Evolutionary conservation across 495 filamentous ascomycete genomes (phyloP).

Genomic region (Bathelium albidoporum): DNA sequence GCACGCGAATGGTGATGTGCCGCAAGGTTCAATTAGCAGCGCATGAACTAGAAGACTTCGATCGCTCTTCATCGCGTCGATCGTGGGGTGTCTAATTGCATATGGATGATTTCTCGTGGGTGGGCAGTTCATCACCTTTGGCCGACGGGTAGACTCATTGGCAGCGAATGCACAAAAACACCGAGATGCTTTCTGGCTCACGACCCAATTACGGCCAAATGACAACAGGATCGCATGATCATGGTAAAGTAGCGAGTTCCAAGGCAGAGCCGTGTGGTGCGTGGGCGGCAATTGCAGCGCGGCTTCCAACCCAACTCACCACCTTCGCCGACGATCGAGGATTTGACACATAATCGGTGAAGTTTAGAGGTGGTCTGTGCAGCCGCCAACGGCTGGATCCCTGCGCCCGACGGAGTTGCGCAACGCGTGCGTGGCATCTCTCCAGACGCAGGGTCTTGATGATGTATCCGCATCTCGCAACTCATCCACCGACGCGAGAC

Average conservation of each 20-base stretch:
- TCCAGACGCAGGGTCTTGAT: not conserved
- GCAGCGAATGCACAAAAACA: not conserved
- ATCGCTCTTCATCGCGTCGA: not conserved
- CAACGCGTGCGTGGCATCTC: slow-evolving; percentile 4
- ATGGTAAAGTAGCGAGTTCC: not conserved
- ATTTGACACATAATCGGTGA: slow-evolving; percentile 3
- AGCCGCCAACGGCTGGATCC: slow-evolving; percentile 3
- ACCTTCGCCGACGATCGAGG: not conserved
- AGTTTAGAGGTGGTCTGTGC: not conserved
- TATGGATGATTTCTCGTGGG: not conserved
- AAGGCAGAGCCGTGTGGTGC: not conserved
- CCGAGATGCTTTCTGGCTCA: not conserved
- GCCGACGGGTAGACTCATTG: not conserved
- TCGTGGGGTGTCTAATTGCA: not conserved
- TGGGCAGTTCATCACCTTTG: not conserved
- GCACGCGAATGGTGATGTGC: not conserved
- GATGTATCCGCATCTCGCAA: not conserved
- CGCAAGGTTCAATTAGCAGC: not conserved
- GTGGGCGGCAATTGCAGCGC: not conserved
- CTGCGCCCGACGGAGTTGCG: not conserved
- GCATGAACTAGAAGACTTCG: not conserved
- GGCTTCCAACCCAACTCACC: not conserved
- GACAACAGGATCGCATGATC: not conserved
- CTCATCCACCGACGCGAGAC: not conserved
- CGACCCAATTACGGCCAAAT: not conserved